A percentile compares a stretch with the other conserved stretches of the same genome.
Evolutionary conservation across 2,329 filamentous ascomycete species (phyloP).

Genomic region (Claviceps purpurea): DNA sequence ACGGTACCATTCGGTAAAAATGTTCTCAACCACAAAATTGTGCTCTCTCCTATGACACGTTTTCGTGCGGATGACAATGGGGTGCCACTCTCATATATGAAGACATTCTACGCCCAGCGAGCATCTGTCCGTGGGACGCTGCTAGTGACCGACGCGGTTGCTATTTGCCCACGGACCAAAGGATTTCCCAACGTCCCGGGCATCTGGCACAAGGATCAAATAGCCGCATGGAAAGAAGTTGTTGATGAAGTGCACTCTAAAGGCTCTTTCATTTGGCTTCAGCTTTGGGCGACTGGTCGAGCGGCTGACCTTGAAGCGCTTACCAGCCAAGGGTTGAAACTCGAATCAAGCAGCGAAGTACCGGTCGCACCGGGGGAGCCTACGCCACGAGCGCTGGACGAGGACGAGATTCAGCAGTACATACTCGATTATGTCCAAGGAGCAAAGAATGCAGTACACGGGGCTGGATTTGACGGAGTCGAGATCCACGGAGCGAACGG

Average conservation of each 20-base stretch:
- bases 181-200: conserved; percentile 36
- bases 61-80: conserved; percentile 28
- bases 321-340: neutral
- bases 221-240: conserved; percentile 46
- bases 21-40: conserved; percentile 30
- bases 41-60: conserved; percentile 44
- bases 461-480: conserved; percentile 56
- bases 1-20: conserved; percentile 28
- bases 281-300: conserved; percentile 50
- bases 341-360: neutral
- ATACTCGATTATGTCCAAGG: conserved; percentile 43
- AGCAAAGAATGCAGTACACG: conserved; percentile 38
- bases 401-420: conserved; percentile 48
- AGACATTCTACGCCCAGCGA: conserved; percentile 34
- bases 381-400: conserved; percentile 36
- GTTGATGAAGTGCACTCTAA: conserved; percentile 47
- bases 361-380: neutral
- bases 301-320: conserved; percentile 15
- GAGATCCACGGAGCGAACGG: conserved; percentile 47
- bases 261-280: conserved; percentile 42
- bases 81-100: conserved; percentile 17
- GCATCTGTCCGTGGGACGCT: conserved; percentile 28
- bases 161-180: conserved; percentile 21
- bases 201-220: conserved; percentile 43
- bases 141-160: conserved; percentile 32